Evolutionary conservation across 345 rosid genomes (phyloP), one percentile per base, ranked within the genome.

Genomic region (Cochlearia excelsa): DNA sequence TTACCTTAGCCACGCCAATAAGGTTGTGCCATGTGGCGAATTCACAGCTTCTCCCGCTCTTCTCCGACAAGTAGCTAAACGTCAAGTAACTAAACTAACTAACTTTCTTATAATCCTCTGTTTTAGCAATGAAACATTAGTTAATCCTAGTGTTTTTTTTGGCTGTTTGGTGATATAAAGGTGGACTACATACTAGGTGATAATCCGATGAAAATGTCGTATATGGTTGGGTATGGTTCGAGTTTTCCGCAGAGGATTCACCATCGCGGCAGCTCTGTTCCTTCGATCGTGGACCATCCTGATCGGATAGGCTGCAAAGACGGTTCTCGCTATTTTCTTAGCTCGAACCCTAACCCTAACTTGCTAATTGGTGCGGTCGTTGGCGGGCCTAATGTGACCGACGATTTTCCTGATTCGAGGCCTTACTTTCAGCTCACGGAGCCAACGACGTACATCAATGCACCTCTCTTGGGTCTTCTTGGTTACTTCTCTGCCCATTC

Each of bases 361-460:
- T 31, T 81, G 26, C 76, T 84, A 2, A 76, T 82, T 1, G 99
- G 99, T 2, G 97, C 99, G 0, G 85, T 89, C 6, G 79, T 93
- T 0, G 99, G 99, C 37, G 96, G 97, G 10, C 96, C 97, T n/a
- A 90, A 93, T 48, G 75, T 76, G 11, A 72, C 82, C 1, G 97
- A 93, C 11, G 73, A 80, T 30, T 93, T 85, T 62, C 85, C 86
- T 0, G 99, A 93, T 71, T 82, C 88, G 0, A 78, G 97, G 68
- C 86, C 90, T 7, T 79, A 58, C 50, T 90, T 84, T 54, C 87
- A 82, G 71, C 80, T 85, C 61, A 85, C 99, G 0, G 99, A 93
- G 82, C 99, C 99, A 56, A 90, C 99, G 4, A 93, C 99, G 0
- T 93, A 87, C 54, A 93, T 90, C 70, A 93, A 93, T 6, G 97